Base-by-base conservation (phyloP, 73 alveolate genomes). In the Paramecium pentaurelia region DNA sequence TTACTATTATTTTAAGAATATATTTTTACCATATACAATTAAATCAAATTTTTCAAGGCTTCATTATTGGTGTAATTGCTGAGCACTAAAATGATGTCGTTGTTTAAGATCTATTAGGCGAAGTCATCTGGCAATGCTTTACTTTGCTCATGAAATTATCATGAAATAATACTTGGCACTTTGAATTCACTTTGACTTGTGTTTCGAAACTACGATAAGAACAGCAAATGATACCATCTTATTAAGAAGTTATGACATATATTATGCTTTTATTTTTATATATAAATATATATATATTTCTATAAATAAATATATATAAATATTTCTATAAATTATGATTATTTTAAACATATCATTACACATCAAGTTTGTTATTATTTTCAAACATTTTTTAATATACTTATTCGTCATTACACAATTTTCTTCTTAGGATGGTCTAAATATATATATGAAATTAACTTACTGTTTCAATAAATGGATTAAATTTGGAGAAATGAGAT, bases 321-420 rank as follows among this genome's bases (percentile, higher is more conserved):
- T 34, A 60, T 64, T 64, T 32, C 47, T 11, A 64, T 28, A 64
- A 64, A 64, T 14, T 64, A 64, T 64, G 84, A 64, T 64, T 64
- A 28, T 40, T 60, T 54, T 54, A 54, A 64, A 28, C 20, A 64
- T 64, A 28, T 32, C 84, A 64, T 32, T 64, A 64, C 28, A 64
- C 84, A 64, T 64, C 84, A 64, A 28, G 47, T 28, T 64, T 34
- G 28, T 64, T 64, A 2, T 34, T 64, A 64, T 28, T 44, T 44
- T 80, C 77, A 49, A 80, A 80, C 91, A 80, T 80, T 28, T 45
- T 80, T 49, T 80, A 77, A 45, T 80, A 80, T 9, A 80, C 77
- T 12, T 80, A 37, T 44, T 44, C 91, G 12, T 80, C 14, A 3
- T 54, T 54, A 54, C 70, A 54, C 32, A 54, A 54, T n/a, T 54